These are phyloP conservation scores for Pachyrhizus erosus DNA, from an alignment of 306 rosid genomes.

Conservation along the genomic window DNA sequence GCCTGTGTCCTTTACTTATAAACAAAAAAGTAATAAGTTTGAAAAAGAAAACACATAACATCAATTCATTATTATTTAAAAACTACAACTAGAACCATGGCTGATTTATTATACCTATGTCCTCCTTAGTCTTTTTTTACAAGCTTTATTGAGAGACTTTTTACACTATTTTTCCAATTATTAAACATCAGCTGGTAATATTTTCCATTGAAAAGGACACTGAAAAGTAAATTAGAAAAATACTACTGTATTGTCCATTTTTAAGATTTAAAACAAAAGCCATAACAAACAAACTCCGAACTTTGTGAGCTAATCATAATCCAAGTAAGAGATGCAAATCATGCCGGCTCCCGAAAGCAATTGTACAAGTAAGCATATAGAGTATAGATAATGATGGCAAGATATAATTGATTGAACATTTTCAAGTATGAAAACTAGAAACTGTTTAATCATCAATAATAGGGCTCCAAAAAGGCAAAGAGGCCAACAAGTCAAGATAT, in stretches of 20 bases:
- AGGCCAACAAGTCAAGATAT: background rate
- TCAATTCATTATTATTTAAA: background rate
- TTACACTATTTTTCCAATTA: background rate
- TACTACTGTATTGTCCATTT: background rate
- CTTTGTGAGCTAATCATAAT: background rate
- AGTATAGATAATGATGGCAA: background rate
- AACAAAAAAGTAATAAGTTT: background rate
- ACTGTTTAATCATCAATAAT: background rate
- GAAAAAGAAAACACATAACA: background rate
- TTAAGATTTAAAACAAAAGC: background rate
- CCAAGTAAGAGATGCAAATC: background rate
- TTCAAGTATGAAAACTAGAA: conserved; percentile 11
- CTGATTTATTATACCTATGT: background rate
- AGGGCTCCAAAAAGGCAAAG: conserved; percentile 25
- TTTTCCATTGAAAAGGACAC: background rate
- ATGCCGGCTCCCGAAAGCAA: background rate
- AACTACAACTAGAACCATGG: background rate
- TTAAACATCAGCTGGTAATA: background rate
- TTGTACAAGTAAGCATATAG: background rate
- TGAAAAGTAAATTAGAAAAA: background rate
- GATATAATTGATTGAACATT: background rate
- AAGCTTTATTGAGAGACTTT: conserved; percentile 1
- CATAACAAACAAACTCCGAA: background rate
- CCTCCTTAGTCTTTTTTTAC: background rate
- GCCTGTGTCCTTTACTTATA: background rate